A percentile compares a stretch with the other conserved stretches of the same genome.
Conservation (phyloP, 1,284 basidiomycete species). For the Lignosus rhinocerotis region DNA sequence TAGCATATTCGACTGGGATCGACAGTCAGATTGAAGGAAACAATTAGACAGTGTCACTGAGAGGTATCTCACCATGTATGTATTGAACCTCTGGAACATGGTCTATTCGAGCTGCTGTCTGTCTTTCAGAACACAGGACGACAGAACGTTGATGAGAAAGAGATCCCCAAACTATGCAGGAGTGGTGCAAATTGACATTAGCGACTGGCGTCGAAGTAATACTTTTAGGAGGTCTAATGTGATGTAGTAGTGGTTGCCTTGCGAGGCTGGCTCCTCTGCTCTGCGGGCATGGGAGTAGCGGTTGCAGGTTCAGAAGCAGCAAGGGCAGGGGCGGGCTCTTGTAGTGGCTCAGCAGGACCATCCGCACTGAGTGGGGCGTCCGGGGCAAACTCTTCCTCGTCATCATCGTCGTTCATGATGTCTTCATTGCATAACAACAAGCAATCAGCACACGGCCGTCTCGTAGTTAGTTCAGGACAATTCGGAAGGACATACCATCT, state of each 20-base stretch:
- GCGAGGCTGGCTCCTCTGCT: constrained; percentile 14
- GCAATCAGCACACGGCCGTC: not conserved
- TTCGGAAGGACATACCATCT: constrained; percentile 59
- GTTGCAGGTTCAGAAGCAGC: constrained; percentile 3
- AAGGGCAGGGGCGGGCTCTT: constrained; percentile 5
- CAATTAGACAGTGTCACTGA: too few species aligned
- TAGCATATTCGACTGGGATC: too few species aligned
- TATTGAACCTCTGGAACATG: too few species aligned
- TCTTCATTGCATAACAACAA: constrained; percentile 14
- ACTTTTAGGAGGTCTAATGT: constrained; percentile 20
- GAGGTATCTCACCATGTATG: too few species aligned
- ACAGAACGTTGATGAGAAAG: not conserved
- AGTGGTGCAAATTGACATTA: constrained; percentile 19
- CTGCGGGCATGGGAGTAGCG: not conserved
- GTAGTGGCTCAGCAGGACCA: constrained; percentile 9
- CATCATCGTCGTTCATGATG: constrained; percentile 34
- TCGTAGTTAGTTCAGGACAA: not conserved
- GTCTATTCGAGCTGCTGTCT: too few species aligned
- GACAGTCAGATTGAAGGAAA: too few species aligned
- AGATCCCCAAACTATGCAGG: not conserved
- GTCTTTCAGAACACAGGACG: too few species aligned
- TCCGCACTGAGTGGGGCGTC: constrained; percentile 6
- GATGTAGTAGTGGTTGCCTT: constrained; percentile 7
- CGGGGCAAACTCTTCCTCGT: constrained; percentile 16
- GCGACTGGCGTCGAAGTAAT: constrained; percentile 9